Evolutionary conservation across 176 grass and related monocot genomes (phyloP).

Genomic region (Triticum timopheevii): DNA sequence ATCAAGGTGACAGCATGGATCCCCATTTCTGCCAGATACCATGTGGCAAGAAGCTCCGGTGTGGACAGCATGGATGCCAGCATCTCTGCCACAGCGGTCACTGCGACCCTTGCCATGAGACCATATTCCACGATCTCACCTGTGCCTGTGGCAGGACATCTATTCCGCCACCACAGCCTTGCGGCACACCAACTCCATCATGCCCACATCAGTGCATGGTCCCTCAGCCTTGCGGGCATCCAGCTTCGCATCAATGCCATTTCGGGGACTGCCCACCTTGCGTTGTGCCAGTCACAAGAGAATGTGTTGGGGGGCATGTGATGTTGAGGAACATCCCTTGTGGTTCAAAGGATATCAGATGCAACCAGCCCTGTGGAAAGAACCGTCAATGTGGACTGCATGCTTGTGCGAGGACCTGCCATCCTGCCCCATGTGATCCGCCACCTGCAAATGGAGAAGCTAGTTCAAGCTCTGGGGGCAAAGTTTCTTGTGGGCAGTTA

Average conservation of each 20-base stretch:
- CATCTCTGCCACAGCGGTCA: conserved; percentile 84
- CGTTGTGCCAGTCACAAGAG: conserved; percentile 61
- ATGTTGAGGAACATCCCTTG: conserved; percentile 95
- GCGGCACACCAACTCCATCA: conserved; percentile 76
- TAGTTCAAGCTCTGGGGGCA: conserved; percentile 62
- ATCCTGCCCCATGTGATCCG: conserved; percentile 76
- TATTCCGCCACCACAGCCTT: conserved; percentile 72
- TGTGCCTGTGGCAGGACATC: conserved; percentile 92
- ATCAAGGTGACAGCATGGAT: conserved; percentile 51
- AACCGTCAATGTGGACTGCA: conserved; percentile 88
- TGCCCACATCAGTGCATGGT: conserved; percentile 72
- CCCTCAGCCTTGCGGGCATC: conserved; percentile 68
- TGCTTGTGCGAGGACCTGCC: conserved; percentile 68
- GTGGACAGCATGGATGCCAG: conserved; percentile 77
- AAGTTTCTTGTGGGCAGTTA: conserved; percentile 75
- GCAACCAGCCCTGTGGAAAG: conserved; percentile 92
- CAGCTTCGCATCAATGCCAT: conserved; percentile 81
- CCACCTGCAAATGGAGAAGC: conserved; percentile 40
- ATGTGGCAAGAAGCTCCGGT: conserved; percentile 83
- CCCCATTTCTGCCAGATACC: conserved; percentile 77
- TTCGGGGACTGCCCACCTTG: conserved; percentile 87
- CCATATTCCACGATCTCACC: conserved; percentile 81
- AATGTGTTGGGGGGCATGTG: conserved; percentile 89
- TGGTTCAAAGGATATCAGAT: conserved; percentile 89
- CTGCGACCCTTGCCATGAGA: conserved; percentile 75